phyloP scores from a whole-genome alignment of 768 basidiomycete species.

The Lactarius psammicola region DNA sequence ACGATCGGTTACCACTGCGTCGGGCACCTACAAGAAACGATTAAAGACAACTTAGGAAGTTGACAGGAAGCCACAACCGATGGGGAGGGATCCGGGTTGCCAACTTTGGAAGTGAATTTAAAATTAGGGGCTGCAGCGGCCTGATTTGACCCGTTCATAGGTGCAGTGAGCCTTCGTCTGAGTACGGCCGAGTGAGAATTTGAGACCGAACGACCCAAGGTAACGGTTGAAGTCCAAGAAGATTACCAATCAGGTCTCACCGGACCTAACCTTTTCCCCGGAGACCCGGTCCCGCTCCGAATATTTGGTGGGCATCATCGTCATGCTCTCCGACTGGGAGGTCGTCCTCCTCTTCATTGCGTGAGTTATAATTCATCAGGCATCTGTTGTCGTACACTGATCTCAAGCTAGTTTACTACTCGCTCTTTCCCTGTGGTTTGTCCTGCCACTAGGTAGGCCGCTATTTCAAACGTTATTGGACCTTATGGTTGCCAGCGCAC shows the following conservation, averaged over 20 bases:
- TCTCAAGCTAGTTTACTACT: slow-evolving; percentile 40
- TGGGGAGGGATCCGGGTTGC: background rate
- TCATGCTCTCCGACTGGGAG: slow-evolving; percentile 6
- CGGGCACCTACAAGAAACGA: slow-evolving; percentile 23
- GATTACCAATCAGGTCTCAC: slow-evolving; percentile 13
- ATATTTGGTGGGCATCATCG: background rate
- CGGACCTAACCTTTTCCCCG: slow-evolving; percentile 6
- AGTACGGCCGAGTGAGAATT: background rate
- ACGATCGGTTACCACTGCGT: slow-evolving; percentile 23
- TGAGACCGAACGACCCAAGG: slow-evolving; percentile 7
- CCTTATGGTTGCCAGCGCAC: slow-evolving; percentile 44
- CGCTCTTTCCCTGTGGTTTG: slow-evolving; percentile 58
- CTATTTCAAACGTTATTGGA: slow-evolving; percentile 45
- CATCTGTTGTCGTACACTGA: background rate
- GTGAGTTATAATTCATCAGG: background rate
- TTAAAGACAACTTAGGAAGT: background rate
- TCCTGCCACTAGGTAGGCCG: slow-evolving; percentile 63
- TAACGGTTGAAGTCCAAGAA: background rate
- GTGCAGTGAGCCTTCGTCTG: background rate
- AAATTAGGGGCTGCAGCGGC: background rate
- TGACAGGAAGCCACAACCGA: slow-evolving; percentile 10
- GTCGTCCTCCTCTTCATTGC: background rate
- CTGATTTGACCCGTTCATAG: background rate
- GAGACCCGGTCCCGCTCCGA: background rate
- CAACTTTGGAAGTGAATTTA: background rate